A percentile compares a stretch with the other conserved stretches of the same genome.
Conservation (phyloP, 2,329 filamentous ascomycete genomes). For the Talaromyces amestolkiae region DNA sequence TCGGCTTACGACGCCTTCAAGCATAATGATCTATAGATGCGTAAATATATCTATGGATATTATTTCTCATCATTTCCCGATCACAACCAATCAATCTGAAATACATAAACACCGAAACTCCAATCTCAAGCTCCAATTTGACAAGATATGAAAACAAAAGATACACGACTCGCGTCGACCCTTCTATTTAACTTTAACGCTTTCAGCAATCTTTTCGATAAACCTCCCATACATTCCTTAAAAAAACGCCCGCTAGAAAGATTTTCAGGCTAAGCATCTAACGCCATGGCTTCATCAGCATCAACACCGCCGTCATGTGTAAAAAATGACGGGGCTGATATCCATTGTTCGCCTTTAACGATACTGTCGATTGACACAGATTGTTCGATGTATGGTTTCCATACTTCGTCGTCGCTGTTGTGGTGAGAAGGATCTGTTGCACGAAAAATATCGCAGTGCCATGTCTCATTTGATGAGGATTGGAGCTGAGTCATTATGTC, state of each 20-base stretch:
- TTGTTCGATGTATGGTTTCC: constrained; percentile 5
- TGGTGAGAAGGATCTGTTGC: background rate
- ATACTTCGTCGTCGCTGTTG: background rate
- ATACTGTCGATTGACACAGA: background rate
- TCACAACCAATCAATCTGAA: background rate
- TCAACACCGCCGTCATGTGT: background rate
- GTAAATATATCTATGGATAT: no score
- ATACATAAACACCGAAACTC: background rate
- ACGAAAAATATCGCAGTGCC: constrained; percentile 8
- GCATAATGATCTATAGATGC: no score
- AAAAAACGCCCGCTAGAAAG: background rate
- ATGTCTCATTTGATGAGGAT: background rate
- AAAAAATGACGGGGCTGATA: no score
- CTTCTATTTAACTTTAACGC: constrained; percentile 3
- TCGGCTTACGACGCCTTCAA: no score
- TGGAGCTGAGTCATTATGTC: constrained; percentile 13
- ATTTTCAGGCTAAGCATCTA: background rate
- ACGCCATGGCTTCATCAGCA: background rate
- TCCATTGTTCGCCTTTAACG: background rate
- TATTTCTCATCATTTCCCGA: background rate
- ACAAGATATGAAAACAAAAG: background rate
- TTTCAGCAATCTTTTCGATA: background rate
- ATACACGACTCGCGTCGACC: constrained; percentile 2
- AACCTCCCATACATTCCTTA: background rate
- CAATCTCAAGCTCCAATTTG: background rate